Evolutionary conservation across 768 basidiomycete genomes (phyloP), one percentile per base, ranked within the genome.

Genomic region (Lactarius psammicola): DNA sequence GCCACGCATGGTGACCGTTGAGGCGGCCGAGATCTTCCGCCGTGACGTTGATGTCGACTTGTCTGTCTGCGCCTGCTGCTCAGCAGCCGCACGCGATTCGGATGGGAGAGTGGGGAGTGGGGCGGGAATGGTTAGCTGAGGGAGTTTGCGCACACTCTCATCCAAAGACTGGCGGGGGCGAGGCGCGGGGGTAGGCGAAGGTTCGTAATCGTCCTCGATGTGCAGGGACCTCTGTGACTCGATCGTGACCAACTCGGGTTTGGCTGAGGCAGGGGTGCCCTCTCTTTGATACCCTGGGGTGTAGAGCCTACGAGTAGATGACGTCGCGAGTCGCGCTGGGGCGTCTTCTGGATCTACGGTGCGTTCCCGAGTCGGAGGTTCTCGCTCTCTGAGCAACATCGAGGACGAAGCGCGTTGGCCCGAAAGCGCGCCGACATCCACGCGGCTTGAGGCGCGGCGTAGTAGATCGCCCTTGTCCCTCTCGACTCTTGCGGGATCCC

Each of bases 31-130:
- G 26, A 76, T 69, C 67, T 81, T 83, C 33, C 79, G 76, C 42
- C 79, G 76, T 30, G 44, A 46, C 40, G 68, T 65, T n/a, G 68
- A 65, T 60, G 69, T 64, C n/a, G 68, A 65, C 61, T 72, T 76
- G 36, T 77, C 78, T 6, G 64, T 55, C 20, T 46, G 55, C 44
- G 59, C 55, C 33, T 51, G 70, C 44, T 71, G 74, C 51, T 58
- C 56, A 28, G 51, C 11, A 23, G 23, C 51, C 31, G 78, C 70
- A 15, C 76, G 69, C 0, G 81, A 79, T 72, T 90, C 88, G 2
- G 87, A 87, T 0, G 86, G 86, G 11, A 87, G 79, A 28, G 79
- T 77, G 1, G 86, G 82, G 2, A 88, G 77, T 0, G 88, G 85
- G 51, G 84, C 82, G 0, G 88, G 85, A 3, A 87, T 84, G 2